Conservation (phyloP, 257 asterid species). For the Solanum rostratum region DNA sequence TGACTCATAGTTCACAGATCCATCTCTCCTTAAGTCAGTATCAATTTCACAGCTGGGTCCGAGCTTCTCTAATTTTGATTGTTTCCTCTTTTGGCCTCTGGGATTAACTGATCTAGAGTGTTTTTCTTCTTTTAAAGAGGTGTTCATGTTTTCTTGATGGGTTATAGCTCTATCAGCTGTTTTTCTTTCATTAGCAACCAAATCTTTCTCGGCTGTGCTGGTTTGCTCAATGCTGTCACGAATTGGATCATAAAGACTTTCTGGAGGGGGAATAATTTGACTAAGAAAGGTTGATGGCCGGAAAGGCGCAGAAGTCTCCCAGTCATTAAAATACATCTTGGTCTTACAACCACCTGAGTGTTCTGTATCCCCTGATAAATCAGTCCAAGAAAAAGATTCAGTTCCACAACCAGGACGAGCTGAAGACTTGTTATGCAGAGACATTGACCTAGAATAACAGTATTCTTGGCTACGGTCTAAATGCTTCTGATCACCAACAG, state of each 20-base stretch:
- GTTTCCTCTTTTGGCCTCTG: background rate
- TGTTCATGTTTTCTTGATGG: conserved; percentile 3
- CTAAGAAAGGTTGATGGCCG: conserved; percentile 50
- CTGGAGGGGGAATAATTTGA: conserved; percentile 34
- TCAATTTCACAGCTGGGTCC: background rate
- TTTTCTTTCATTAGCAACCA: conserved; percentile 3
- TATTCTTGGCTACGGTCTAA: conserved; percentile 19
- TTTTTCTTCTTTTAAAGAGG: conserved; percentile 28
- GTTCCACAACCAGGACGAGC: conserved; percentile 34
- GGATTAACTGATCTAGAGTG: conserved; percentile 17
- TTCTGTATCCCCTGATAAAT: conserved; percentile 13
- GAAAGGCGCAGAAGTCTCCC: conserved; percentile 78
- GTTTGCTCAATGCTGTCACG: conserved; percentile 28
- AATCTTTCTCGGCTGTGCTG: background rate
- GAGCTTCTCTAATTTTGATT: background rate
- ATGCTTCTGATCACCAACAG: conserved; percentile 19
- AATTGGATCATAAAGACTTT: conserved; percentile 31
- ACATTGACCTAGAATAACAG: conserved; percentile 25
- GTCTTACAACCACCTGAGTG: conserved; percentile 15
- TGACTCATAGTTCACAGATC: conserved; percentile 22
- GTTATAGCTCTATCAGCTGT: background rate
- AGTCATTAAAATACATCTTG: conserved; percentile 26
- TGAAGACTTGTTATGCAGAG: conserved; percentile 29
- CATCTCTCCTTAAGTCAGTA: conserved; percentile 6
- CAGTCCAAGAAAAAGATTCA: conserved; percentile 15